These are phyloP conservation scores for Cokeromyces recurvatus DNA, from an alignment of 371 early-diverging fungal species.

Conservation along the genomic window DNA sequence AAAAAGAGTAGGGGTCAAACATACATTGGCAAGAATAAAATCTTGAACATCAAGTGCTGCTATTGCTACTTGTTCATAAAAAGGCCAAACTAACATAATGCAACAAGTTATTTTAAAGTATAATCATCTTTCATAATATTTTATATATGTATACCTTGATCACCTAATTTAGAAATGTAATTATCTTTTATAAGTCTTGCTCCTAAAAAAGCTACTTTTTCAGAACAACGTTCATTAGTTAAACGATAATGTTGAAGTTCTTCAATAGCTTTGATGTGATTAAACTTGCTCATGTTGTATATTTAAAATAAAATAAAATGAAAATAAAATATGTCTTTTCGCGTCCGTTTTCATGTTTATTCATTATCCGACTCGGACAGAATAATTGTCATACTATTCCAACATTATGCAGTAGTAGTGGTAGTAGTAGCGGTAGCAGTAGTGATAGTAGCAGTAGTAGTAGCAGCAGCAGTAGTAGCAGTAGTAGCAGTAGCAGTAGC, in stretches of 20 bases:
- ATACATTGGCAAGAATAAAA: constrained; percentile 58
- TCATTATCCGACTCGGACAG: too few relatives aligned
- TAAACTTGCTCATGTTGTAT: constrained; percentile 27
- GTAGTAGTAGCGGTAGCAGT: too few relatives aligned
- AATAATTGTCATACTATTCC: too few relatives aligned
- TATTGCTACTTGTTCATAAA: constrained; percentile 77
- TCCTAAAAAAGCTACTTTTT: constrained; percentile 29
- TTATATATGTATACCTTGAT: constrained; percentile 32
- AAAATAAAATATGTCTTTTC: too few relatives aligned
- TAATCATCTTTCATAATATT: too few relatives aligned
- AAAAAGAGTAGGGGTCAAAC: too few relatives aligned
- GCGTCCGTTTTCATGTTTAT: too few relatives aligned
- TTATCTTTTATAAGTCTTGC: constrained; percentile 36
- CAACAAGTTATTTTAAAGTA: neutral
- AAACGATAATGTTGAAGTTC: constrained; percentile 32
- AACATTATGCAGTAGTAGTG: too few relatives aligned
- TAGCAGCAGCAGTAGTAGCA: too few relatives aligned
- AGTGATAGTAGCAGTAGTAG: too few relatives aligned
- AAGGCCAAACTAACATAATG: constrained; percentile 61
- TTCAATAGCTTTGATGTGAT: constrained; percentile 26
- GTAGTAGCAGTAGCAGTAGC: too few relatives aligned
- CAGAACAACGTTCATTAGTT: constrained; percentile 37
- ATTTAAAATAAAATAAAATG: neutral
- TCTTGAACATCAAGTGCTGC: constrained; percentile 79
- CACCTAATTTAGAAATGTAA: constrained; percentile 28